Conservation (phyloP, 2,329 filamentous ascomycete species). For the Fusarium cyanostomum region DNA sequence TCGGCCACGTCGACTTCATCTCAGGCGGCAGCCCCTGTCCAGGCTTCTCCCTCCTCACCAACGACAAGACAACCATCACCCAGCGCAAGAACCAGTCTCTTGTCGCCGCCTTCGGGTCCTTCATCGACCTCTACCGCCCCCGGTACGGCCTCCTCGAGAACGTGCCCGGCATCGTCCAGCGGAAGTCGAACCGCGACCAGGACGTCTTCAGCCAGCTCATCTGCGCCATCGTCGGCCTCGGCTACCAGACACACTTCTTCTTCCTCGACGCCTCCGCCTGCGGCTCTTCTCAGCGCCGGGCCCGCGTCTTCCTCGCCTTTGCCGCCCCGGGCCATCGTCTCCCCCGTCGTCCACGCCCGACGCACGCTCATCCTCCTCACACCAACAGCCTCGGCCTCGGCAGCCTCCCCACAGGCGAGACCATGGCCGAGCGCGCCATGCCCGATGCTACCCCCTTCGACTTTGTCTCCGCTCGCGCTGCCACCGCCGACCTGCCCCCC, state of each 20-base stretch:
- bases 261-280: slow-evolving; percentile 75
- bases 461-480: slow-evolving; percentile 63
- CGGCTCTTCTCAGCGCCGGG: slow-evolving; percentile 72
- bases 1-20: slow-evolving; percentile 74
- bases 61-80: slow-evolving; percentile 59
- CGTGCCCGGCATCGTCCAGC: slow-evolving; percentile 71
- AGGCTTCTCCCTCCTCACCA: slow-evolving; percentile 75
- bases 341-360: slow-evolving; percentile 64
- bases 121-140: slow-evolving; percentile 78
- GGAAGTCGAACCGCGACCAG: slow-evolving; percentile 56
- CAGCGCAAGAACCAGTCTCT: slow-evolving; percentile 79
- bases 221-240: slow-evolving; percentile 76
- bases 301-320: slow-evolving; percentile 75
- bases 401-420: slow-evolving; percentile 64
- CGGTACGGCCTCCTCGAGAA: slow-evolving; percentile 83
- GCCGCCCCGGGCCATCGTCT: slow-evolving; percentile 71
- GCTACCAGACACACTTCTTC: slow-evolving; percentile 77
- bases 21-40: slow-evolving; percentile 81
- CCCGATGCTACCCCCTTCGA: slow-evolving; percentile 65
- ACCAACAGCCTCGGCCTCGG: slow-evolving; percentile 59
- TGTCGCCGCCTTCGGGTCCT: slow-evolving; percentile 78
- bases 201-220: slow-evolving; percentile 80
- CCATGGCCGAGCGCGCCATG: slow-evolving; percentile 63
- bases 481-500: slow-evolving; percentile 67
- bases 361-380: slow-evolving; percentile 67